Evolutionary conservation across 495 filamentous ascomycete species (phyloP).

Genomic region (Aspergillus funiculosus): DNA sequence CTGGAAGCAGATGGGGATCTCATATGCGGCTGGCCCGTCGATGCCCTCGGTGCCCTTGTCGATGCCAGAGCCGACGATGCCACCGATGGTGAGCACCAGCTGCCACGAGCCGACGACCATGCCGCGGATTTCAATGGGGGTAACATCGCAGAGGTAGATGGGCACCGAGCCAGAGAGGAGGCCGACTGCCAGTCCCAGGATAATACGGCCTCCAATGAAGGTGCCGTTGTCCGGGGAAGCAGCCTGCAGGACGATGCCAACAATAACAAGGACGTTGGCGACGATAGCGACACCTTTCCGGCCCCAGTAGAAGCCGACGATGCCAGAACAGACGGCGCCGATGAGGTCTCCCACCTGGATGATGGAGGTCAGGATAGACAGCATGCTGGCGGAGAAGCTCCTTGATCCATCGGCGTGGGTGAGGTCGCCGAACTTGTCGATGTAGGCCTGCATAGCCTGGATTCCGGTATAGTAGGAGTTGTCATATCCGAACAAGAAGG

Average conservation of each 20-base stretch:
- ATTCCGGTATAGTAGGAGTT: slow-evolving; percentile 29
- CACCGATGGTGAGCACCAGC: slow-evolving; percentile 33
- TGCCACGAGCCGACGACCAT: slow-evolving; percentile 35
- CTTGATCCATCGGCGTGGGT: slow-evolving; percentile 13
- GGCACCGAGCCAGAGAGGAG: slow-evolving; percentile 25
- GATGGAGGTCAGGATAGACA: slow-evolving; percentile 21
- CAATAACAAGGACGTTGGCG: slow-evolving; percentile 19
- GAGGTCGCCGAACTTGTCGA: slow-evolving; percentile 17
- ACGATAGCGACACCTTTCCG: slow-evolving; percentile 19
- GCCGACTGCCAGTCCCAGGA: slow-evolving; percentile 25
- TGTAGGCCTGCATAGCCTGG: slow-evolving; percentile 23
- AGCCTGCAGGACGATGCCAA: slow-evolving; percentile 22
- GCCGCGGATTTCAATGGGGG: slow-evolving; percentile 29
- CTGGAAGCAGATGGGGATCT: slow-evolving; percentile 33
- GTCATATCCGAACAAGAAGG: slow-evolving; percentile 27
- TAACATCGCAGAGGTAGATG: slow-evolving; percentile 33
- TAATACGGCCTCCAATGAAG: slow-evolving; percentile 19
- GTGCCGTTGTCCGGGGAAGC: slow-evolving; percentile 20
- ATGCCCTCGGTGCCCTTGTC: slow-evolving; percentile 30
- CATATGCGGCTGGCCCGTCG: slow-evolving; percentile 21
- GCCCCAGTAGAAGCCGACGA: slow-evolving; percentile 21
- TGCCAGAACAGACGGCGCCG: slow-evolving; percentile 20
- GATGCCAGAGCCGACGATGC: slow-evolving; percentile 30
- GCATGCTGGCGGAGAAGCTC: slow-evolving; percentile 15
- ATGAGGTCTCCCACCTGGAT: slow-evolving; percentile 27